Evolutionary conservation across 208 protist species (phyloP).

Genomic region (Acanthamoeba polyphaga): DNA sequence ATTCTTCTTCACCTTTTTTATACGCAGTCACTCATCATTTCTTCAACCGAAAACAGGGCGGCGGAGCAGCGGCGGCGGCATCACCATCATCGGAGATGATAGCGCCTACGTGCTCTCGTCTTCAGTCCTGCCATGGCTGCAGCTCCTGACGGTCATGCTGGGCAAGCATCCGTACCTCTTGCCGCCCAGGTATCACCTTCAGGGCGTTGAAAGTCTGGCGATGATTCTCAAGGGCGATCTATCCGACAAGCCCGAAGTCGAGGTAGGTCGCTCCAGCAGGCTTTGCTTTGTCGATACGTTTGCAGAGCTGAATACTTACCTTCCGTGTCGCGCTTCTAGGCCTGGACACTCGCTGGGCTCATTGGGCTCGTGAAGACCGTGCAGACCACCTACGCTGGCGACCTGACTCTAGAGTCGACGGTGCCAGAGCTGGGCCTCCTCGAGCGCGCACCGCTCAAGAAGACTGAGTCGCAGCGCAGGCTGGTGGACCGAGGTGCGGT

Average conservation of each 20-base stretch:
- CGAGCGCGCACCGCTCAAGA: slow-evolving; percentile 17
- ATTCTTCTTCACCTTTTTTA: not conserved
- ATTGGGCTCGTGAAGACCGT: slow-evolving; percentile 8
- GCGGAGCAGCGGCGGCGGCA: slow-evolving; percentile 10
- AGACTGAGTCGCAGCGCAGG: slow-evolving; percentile 42
- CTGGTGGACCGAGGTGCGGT: not conserved
- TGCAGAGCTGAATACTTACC: not conserved
- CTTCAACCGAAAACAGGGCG: not conserved
- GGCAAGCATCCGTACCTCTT: slow-evolving; percentile 20
- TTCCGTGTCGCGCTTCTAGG: not conserved
- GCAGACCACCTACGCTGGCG: slow-evolving; percentile 5
- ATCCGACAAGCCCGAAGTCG: slow-evolving; percentile 22
- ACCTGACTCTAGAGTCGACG: too few species aligned
- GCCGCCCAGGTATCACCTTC: not conserved
- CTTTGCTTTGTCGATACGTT: not conserved
- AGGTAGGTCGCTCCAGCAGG: not conserved
- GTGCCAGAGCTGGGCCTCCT: not conserved
- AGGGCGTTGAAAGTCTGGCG: not conserved
- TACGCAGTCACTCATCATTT: not conserved
- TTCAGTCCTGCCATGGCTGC: slow-evolving; percentile 14
- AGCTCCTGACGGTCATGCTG: slow-evolving; percentile 30
- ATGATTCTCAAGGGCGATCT: slow-evolving; percentile 19
- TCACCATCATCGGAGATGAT: not conserved
- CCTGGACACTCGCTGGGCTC: slow-evolving; percentile 4
- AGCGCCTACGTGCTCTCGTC: not conserved